Evolutionary conservation across 352 stramenopile genomes (phyloP), one percentile per base, ranked within the genome.

Genomic region (Aphanomyces invadans): DNA sequence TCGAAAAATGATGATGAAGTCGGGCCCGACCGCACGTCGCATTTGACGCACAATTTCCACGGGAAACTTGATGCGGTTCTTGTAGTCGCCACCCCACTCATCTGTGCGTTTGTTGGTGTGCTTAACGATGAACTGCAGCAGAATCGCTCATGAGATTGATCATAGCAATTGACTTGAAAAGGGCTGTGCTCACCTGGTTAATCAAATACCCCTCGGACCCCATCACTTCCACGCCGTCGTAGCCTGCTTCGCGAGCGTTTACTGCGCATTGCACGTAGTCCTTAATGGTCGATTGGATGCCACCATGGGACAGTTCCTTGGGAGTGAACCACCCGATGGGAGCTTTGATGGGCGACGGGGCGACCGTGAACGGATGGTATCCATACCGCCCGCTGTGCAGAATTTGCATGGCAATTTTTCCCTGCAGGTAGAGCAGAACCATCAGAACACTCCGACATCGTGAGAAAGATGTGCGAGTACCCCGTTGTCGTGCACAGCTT

Each of bases 201-300:
- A 99, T 97, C 5, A 99, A 69, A 68, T 99, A 99, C 11, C 96
- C 96, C 78, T 99, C 95, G n/a, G 81, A 97, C 1, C 94, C 96
- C 95, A 99, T 99, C 64, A 99, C 92, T 81, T 99, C 96, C 0
- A 99, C 95, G 23, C 96, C 96, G 70, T 99, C 96, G 74, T 99
- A 99, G 21, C 96, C 96, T 9, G 92, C 95, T 71, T 97, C 78
- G 46, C 72, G 68, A 7, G 83, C 89, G 26, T 97, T 80, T 26
- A 79, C 79, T 0, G 90, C 89, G 68, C 81, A 95, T 61, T 83
- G 78, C 9, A 89, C 92, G 76, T 97, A 99, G 73, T 99, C 96
- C 39, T 83, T 74, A 62, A 99, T 96, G 1, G 95, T 99, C 4
- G 65, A 59, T 55, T 96, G 60, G 5, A 99, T 81, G n/a, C 89